Base-by-base conservation (phyloP, 2,329 filamentous ascomycete genomes). In the Sodiomyces alkalinus region DNA sequence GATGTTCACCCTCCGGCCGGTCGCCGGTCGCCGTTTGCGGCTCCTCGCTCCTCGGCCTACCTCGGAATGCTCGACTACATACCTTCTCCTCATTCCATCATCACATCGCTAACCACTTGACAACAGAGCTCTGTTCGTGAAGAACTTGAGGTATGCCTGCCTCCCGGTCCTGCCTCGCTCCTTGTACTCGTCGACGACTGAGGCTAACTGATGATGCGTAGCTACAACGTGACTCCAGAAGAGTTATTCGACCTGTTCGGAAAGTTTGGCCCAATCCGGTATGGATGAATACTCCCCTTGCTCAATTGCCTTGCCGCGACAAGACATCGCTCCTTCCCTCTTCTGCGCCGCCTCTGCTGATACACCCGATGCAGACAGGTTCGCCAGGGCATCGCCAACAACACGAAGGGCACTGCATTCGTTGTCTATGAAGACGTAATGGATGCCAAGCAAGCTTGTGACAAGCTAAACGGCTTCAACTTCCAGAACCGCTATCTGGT, bases 391-490 rank as follows among this genome's bases (percentile, higher is more conserved):
- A 96, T 96, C 52, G 83, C 87, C 44, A 85, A 77, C 61, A 87
- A 90, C 56, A 94, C 90, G 48, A 98, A 96, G 60, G 90, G 90
- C 53, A 98, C 90, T 30, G 90, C 87, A 42, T 98, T 93, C 58
- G 90, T 98, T 45, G 90, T 98, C 59, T 98, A 94, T 68, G 90
- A 96, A 60, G 90, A 98, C 69, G 87, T 96, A 44, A 80, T 90
- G 71, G 90, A 98, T 68, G 86, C 90, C 43, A 98, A 98, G 65
- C 78, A 85, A 60, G 90, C 90, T 51, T 96, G 90, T 68, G 90
- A 98, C 67, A 94, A 96, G 66, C 69, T 98, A 56, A 98, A 98
- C 67, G 90, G 90, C 53, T 98, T 92, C 75, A 98, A 98, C 66
- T 98, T 98, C 58, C 90, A 98, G 66, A 93, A 87, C 62, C 80